Conservation (phyloP, 2,329 filamentous ascomycete species). For the Colletotrichum acutatum region DNA sequence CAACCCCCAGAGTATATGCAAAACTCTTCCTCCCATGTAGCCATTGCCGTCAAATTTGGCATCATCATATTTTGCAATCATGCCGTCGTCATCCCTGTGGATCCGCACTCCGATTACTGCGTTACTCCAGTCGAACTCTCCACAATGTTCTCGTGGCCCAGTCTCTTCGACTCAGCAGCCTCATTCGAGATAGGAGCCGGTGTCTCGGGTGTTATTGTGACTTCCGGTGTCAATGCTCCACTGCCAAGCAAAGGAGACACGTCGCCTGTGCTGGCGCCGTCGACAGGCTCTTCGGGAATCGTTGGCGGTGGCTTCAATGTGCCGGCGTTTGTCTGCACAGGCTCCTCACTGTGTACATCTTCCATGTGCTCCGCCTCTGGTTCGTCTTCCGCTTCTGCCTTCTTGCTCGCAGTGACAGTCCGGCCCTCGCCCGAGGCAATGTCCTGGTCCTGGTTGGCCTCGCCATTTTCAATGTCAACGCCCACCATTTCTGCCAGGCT, state of each 20-base stretch:
- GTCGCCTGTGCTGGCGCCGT: conserved; percentile 34
- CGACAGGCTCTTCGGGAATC: conserved; percentile 42
- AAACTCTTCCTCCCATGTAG: neutral
- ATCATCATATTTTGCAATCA: neutral
- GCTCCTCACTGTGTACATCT: conserved; percentile 38
- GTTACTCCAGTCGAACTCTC: conserved; percentile 48
- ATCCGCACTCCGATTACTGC: conserved; percentile 41
- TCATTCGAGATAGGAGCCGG: conserved; percentile 49
- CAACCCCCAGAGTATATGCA: conserved; percentile 31
- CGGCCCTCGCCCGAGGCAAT: conserved; percentile 40
- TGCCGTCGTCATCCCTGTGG: neutral
- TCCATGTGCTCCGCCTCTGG: conserved; percentile 49
- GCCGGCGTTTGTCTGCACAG: conserved; percentile 35
- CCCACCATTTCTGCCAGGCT: conserved; percentile 89
- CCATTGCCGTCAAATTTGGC: neutral
- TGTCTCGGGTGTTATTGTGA: conserved; percentile 63
- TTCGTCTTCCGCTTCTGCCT: conserved; percentile 49
- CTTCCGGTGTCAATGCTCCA: conserved; percentile 49
- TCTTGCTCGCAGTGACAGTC: conserved; percentile 34
- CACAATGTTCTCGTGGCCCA: conserved; percentile 52
- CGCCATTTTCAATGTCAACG: conserved; percentile 64
- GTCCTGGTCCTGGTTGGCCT: conserved; percentile 48
- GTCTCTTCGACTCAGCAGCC: conserved; percentile 54
- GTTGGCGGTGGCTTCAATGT: conserved; percentile 30
- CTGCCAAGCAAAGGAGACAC: conserved; percentile 29